These are phyloP conservation scores for Pleurotus sapidus DNA, from an alignment of 768 basidiomycete genomes.

Conservation along the genomic window DNA sequence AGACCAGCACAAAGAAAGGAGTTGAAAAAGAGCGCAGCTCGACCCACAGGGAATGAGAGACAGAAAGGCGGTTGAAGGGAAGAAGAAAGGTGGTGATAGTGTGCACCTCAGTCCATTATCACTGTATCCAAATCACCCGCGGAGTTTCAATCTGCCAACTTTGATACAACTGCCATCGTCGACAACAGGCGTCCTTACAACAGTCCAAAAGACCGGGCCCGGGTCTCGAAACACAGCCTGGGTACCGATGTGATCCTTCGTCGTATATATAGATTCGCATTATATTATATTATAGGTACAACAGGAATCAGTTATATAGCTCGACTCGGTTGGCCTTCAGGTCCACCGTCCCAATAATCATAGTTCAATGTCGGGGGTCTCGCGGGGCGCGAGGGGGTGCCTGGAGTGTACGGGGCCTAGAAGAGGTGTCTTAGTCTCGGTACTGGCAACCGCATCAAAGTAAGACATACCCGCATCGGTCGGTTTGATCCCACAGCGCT, in stretches of 20 bases:
- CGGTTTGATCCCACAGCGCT: neutral
- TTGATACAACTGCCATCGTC: constrained; percentile 7
- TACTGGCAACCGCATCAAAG: neutral
- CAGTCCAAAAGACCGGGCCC: constrained; percentile 5
- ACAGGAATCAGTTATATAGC: neutral
- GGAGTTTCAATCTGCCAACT: neutral
- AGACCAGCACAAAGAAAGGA: constrained; percentile 24
- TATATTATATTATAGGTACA: neutral
- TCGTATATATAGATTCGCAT: constrained; percentile 4
- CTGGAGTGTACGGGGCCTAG: constrained; percentile 10
- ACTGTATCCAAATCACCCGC: neutral
- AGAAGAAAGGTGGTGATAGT: neutral
- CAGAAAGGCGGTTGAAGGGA: constrained; percentile 10
- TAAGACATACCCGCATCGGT: neutral
- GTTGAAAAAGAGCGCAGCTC: constrained; percentile 27
- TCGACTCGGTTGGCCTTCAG: neutral
- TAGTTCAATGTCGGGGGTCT: constrained; percentile 5
- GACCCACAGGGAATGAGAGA: constrained; percentile 19
- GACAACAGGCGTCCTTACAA: constrained; percentile 1
- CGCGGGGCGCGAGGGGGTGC: constrained; percentile 1
- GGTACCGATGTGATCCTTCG: neutral
- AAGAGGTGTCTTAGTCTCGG: neutral
- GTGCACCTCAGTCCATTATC: neutral
- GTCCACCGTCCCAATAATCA: constrained; percentile 8
- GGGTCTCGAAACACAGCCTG: no score